Evolutionary conservation across 441 rosid species (phyloP), one percentile per base, ranked within the genome.

Genomic region (Biscutella laevigata): DNA sequence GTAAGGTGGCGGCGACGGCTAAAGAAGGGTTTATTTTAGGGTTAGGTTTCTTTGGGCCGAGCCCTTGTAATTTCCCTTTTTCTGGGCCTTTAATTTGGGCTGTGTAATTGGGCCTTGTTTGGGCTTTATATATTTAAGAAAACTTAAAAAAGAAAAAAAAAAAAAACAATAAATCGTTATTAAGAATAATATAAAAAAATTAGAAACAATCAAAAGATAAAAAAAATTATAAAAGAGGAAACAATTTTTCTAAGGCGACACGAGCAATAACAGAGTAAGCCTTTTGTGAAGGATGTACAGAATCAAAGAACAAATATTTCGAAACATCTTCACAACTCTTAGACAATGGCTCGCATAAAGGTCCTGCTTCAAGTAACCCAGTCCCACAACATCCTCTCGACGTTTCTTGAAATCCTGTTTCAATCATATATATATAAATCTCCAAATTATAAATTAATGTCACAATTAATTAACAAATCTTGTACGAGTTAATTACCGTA

Each of bases 341-440:
- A 48, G 67, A 69, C 26, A 29, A 5, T 22, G 54, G 43, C 17
- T 58, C 37, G 40, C 88, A 79, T 9, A 70, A 29, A 14, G 73
- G 69, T 53, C 76, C 76, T 13, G 69, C 61, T 44, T 76, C 82
- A 2, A 72, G 29, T 3, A 39, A 7, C 28, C 84, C 87, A 1
- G 65, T 45, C 21, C 82, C 79, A 6, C 84, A 78, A 35, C 88
- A 82, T 20, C 88, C 83, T 50, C 33, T 57, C 28, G 38, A 41
- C 17, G 70, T 68, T 44, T 70, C 79, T 27, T 30, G 50, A 20
- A 82, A 69, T 20, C 86, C 84, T 66, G 69, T 61, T 32, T 21
- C 3, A 4, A n/a, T n/a, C n/a, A n/a, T n/a, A n/a, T n/a, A n/a
- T 33, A n/a, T 27, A 22, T 46, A 1, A 19, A 11, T 30, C 27